Evolutionary conservation across 2,329 filamentous ascomycete species (phyloP).

Genomic region (Corniculantispora saksenae): DNA sequence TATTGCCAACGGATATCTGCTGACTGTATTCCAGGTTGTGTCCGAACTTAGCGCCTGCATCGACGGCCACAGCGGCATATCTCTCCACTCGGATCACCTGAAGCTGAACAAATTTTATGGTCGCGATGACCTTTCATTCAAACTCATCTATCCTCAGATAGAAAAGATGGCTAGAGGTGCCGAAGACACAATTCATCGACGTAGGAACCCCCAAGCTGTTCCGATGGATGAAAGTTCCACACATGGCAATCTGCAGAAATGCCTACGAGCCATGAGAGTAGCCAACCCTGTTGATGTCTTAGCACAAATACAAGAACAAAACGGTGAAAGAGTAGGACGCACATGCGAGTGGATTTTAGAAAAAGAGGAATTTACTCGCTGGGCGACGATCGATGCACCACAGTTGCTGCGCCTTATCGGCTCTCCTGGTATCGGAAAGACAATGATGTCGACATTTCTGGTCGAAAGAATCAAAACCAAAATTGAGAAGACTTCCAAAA

Average conservation of each 20-base stretch:
- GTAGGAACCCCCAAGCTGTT: not conserved
- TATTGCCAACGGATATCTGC: no score
- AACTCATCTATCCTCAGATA: constrained; percentile 19
- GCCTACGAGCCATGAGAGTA: not conserved
- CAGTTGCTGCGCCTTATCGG: constrained; percentile 19
- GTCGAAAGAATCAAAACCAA: constrained; percentile 13
- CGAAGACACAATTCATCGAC: not conserved
- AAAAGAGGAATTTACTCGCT: constrained; percentile 18
- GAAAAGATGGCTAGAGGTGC: constrained; percentile 1
- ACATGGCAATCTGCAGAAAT: not conserved
- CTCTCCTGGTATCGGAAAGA: constrained; percentile 22
- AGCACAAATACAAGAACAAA: constrained; percentile 10
- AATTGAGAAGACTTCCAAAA: constrained; percentile 11
- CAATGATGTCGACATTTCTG: constrained; percentile 21
- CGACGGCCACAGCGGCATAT: constrained; percentile 18
- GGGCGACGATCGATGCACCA: not conserved
- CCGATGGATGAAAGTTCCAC: not conserved
- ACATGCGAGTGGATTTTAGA: constrained; percentile 22
- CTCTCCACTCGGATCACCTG: constrained; percentile 19
- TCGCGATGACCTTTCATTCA: constrained; percentile 18
- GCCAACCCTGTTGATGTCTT: constrained; percentile 16
- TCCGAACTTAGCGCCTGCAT: constrained; percentile 21
- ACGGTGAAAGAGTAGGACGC: constrained; percentile 16
- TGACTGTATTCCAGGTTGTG: constrained; percentile 13
- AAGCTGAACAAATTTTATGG: constrained; percentile 23